Conservation (phyloP, 306 rosid species). For the Vachellia pachyceras region DNA sequence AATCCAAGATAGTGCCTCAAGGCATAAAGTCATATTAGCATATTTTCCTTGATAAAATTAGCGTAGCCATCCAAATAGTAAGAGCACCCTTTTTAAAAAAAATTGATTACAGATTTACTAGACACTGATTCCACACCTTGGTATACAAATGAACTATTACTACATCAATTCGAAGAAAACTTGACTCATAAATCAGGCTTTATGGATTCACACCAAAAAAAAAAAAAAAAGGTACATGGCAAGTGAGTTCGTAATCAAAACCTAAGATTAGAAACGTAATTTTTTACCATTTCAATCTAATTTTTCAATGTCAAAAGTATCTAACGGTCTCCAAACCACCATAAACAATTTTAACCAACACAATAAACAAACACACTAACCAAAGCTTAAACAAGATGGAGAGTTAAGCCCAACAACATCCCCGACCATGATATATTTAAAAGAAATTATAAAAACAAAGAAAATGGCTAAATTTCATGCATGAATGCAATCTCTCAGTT, state of each 20-base stretch:
- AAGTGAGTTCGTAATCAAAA: background rate
- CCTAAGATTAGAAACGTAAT: too few species aligned
- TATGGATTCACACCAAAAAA: background rate
- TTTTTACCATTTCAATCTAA: background rate
- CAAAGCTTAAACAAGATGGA: background rate
- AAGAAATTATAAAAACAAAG: background rate
- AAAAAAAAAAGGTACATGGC: background rate
- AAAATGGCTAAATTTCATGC: background rate
- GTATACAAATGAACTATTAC: background rate
- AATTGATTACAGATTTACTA: background rate
- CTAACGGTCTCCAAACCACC: background rate
- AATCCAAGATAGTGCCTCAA: conserved; percentile 3
- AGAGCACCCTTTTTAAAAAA: background rate
- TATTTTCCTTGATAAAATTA: background rate
- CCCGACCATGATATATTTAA: too few species aligned
- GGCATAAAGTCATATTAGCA: background rate
- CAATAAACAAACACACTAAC: background rate
- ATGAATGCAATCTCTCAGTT: background rate
- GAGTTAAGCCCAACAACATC: too few species aligned
- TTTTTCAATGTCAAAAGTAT: background rate
- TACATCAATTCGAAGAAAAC: background rate
- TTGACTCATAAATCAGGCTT: background rate
- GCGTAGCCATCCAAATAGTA: background rate
- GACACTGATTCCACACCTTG: background rate
- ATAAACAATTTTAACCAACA: background rate